Conservation (phyloP, 2,329 filamentous ascomycete species). For the Tolypocladium amazonense region DNA sequence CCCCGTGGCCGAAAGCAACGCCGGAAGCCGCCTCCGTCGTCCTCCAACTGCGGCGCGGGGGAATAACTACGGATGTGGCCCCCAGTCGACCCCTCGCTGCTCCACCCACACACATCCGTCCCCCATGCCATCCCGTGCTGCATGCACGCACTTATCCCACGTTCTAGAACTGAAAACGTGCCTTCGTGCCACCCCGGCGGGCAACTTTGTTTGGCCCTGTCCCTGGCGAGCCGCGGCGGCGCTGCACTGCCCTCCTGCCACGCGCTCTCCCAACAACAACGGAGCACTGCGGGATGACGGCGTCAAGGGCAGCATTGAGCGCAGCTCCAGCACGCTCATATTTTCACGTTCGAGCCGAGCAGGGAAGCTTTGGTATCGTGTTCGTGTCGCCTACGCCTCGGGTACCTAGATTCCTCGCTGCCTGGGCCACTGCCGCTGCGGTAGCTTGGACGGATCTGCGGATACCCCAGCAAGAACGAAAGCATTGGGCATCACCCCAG, state of each 20-base stretch:
- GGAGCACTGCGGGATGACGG: too few species aligned
- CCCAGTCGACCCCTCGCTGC: not conserved
- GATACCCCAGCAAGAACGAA: not conserved
- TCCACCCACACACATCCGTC: not conserved
- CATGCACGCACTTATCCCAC: not conserved
- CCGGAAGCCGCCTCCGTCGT: not conserved
- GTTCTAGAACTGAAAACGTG: constrained; percentile 1
- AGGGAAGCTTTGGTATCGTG: not conserved
- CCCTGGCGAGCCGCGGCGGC: not conserved
- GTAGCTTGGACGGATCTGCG: not conserved
- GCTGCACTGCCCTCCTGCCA: not conserved
- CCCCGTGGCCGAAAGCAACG: not conserved
- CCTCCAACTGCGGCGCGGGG: not conserved
- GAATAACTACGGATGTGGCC: not conserved
- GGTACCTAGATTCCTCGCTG: too few species aligned
- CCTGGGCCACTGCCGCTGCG: not conserved
- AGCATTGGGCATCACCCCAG: not conserved
- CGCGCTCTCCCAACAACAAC: not conserved
- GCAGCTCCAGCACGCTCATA: not conserved
- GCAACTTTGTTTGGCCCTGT: not conserved
- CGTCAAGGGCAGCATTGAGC: not conserved
- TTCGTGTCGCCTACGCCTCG: not conserved
- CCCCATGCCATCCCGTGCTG: not conserved
- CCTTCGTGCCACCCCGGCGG: not conserved
- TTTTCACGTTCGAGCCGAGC: not conserved